Base-by-base conservation (phyloP, 2,329 filamentous ascomycete genomes). In the Ilyonectria mors-panacis region DNA sequence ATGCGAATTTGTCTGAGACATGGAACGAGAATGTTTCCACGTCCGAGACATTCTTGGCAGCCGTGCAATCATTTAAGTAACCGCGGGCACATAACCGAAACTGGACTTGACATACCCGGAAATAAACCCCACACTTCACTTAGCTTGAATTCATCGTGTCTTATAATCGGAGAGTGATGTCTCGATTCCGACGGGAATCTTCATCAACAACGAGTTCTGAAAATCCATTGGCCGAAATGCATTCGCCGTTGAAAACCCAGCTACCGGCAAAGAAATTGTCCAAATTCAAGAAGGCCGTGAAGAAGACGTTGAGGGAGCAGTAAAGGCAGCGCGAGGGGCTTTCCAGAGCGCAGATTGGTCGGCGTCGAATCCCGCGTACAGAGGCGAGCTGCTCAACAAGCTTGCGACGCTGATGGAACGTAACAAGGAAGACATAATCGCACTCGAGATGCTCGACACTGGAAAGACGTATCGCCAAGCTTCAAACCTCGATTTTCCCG, bases 201-300 rank as follows among this genome's bases (percentile, higher is more conserved):
- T 63, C 42, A 63, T 63, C 42, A 63, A 63, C 51, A 63, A 63
- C 51, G 59, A 63, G 28, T 63, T 63, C 37, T n/a, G 50, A 28
- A 56, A 63, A 19, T 55, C 51, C 44, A 47, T 48, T 17, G 12
- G 23, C 2, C 42, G 59, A 6, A 28, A 28, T 9, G 48, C 51
- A 10, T 56, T 63, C 26, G 50, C 37, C 10, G 42, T 50, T 8
- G 51, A 55, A 28, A 56, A 63, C 42, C 59, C 51, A 1, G 44
- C 50, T 6, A 63, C 28, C 9, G 59, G 51, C n/a, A 45, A 56
- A 21, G 50, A 56, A 42, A 63, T 63, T 39, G 17, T 56, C 15
- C 51, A 26, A 17, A 21, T 42, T 21, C 35, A 60, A 15, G 51
- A 47, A 15, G 50, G 62, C 33, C 35, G 51, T 9, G 61, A 58